These are phyloP conservation scores for Agarophyton chilense DNA, from an alignment of 23 red algal genomes.

Conservation along the genomic window DNA sequence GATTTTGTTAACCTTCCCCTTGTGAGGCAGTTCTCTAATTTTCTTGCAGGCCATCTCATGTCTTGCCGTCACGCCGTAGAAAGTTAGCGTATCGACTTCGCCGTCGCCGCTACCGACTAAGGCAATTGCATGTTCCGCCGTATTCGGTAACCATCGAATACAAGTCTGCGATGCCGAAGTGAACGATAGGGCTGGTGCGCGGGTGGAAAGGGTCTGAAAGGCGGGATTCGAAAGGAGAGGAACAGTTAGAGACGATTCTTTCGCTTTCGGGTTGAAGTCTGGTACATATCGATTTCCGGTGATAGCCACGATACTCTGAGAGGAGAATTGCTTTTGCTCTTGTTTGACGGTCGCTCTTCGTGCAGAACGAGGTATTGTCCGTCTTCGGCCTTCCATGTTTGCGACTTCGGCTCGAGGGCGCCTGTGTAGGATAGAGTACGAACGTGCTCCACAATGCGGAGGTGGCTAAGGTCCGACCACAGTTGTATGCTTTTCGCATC, in stretches of 20 bases:
- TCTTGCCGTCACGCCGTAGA: conserved; percentile 30
- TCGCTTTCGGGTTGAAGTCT: conserved; percentile 18
- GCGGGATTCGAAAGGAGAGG: not conserved
- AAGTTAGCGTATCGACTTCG: conserved; percentile 19
- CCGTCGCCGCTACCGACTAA: conserved; percentile 37
- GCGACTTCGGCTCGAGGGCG: not conserved
- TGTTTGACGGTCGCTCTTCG: not conserved
- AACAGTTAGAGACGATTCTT: not conserved
- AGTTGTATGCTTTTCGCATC: too few relatives aligned
- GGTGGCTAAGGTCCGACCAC: too few relatives aligned
- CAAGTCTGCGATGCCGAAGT: conserved; percentile 31
- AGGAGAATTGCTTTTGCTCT: not conserved
- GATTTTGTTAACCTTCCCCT: conserved; percentile 56
- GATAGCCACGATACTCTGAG: not conserved
- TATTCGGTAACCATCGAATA: conserved; percentile 51
- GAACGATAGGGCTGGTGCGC: not conserved
- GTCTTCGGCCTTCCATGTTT: conserved; percentile 40
- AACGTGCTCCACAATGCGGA: too few relatives aligned
- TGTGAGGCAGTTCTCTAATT: conserved; percentile 6
- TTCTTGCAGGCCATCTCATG: not conserved
- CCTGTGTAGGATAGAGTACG: not conserved
- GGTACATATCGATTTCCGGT: conserved; percentile 15
- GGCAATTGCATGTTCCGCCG: conserved; percentile 35
- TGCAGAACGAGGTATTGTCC: conserved; percentile 67
- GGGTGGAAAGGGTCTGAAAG: not conserved